Evolutionary conservation across 768 basidiomycete species (phyloP), one percentile per base, ranked within the genome.

Genomic region (Pholiota microspora): DNA sequence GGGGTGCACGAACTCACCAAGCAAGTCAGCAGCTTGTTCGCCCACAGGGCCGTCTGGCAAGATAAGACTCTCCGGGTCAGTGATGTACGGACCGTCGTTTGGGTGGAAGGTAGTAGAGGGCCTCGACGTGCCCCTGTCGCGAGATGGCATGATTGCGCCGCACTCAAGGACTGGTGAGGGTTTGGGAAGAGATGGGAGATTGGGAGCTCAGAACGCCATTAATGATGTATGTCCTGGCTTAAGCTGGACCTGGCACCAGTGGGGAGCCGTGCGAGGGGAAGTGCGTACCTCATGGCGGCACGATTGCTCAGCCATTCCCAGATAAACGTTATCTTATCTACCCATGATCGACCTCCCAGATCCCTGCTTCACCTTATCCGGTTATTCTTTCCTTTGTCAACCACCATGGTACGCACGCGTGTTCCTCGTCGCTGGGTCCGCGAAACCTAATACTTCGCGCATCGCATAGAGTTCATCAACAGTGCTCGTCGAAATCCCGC

Each of bases 401-500:
- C 59, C 54, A 58, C 64, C 56, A 76, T 74, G 73, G 75, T 72
- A 54, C 64, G 73, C 68, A 36, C 51, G 36, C 55, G 47, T 38
- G 40, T 65, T 40, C 46, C 34, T 56, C 56, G 46, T 46, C 32
- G 38, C 51, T n/a, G 27, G 29, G 56, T 54, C 46, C 50, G 45
- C 49, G 36, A 38, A n/a, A 21, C 45, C 51, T 31, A 59, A 55
- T 24, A 25, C 23, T 27, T 49, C 46, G 42, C 35, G 18, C 45
- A 47, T 25, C 50, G 49, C 35, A 21, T 65, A 88, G 85, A 82
- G 84, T 18, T 74, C 75, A 66, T 93, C 91, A 40, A 56, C 60
- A 16, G 54, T 56, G 13, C 50, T 62, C 45, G 93, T 96, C 51
- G 94, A 95, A 67, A 92, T 94, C 64, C 90, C 91, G 0, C 78